Percentiles rank a stretch among this genome's conserved stretches.
phyloP scores from a whole-genome alignment of 2,329 filamentous ascomycete species.

The Colletotrichum costaricense region DNA sequence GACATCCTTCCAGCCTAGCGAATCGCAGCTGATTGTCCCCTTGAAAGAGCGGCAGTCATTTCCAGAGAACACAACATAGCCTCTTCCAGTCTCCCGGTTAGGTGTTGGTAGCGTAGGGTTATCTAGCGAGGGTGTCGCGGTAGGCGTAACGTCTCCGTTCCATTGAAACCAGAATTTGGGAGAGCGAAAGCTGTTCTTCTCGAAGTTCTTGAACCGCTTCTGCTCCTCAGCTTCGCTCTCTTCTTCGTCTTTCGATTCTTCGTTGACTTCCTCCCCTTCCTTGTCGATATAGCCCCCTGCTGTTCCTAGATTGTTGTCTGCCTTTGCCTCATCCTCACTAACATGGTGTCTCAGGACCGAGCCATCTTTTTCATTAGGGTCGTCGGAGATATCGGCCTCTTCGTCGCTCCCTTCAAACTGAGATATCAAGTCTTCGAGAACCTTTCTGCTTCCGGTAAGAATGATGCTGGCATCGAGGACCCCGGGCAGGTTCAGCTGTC shows the following conservation, averaged over 20 bases:
- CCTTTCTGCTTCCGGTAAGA: slow-evolving; percentile 22
- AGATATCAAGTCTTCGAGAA: neutral
- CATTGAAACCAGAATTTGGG: slow-evolving; percentile 33
- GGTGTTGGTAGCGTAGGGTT: rapidly evolving
- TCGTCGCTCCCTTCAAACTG: neutral
- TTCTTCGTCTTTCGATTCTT: neutral
- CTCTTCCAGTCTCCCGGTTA: neutral
- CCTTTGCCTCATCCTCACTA: neutral
- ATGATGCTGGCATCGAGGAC: slow-evolving; percentile 8
- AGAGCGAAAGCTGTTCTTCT: slow-evolving; percentile 31
- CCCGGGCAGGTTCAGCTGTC: neutral
- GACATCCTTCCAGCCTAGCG: slow-evolving; percentile 16
- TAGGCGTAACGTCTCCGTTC: neutral
- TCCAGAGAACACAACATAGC: slow-evolving; percentile 27
- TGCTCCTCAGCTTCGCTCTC: neutral
- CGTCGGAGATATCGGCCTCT: neutral
- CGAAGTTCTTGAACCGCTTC: slow-evolving; percentile 8
- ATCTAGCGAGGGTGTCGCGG: neutral
- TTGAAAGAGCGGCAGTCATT: slow-evolving; percentile 26
- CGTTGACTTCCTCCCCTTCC: neutral
- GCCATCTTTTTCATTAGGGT: neutral
- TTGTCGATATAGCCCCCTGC: too few relatives aligned
- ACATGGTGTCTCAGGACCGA: rapidly evolving
- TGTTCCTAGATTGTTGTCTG: neutral
- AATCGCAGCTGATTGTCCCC: slow-evolving; percentile 12